A percentile compares a stretch with the other conserved stretches of the same genome.
phyloP scores from a whole-genome alignment of 108 stramenopile genomes.

The Stephanodiscus minutulus region DNA sequence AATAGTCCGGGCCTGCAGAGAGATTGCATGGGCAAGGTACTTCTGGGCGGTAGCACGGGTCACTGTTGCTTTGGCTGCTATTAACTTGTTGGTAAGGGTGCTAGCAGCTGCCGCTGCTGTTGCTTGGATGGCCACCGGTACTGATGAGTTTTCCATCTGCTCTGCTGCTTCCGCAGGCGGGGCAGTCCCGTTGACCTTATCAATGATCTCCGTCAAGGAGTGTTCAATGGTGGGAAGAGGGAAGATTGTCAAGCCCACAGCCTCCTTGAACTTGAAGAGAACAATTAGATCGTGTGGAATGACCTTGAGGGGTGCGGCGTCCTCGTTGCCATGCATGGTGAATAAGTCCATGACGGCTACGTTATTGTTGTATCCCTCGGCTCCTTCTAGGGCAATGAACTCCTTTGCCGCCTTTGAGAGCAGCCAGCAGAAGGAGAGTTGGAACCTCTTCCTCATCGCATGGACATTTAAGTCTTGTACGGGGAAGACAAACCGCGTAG shows the following conservation, averaged over 20 bases:
- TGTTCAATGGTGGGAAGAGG: background rate
- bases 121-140: no score
- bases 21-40: no score
- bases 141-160: no score
- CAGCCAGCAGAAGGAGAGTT: constrained; percentile 8
- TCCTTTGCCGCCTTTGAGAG: background rate
- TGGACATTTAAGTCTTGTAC: background rate
- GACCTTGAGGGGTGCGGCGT: background rate
- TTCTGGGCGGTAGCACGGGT: no score
- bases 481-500: background rate
- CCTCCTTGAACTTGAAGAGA: background rate
- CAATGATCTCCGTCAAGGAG: background rate
- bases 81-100: no score
- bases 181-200: background rate
- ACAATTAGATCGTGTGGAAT: background rate
- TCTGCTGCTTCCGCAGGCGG: background rate
- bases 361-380: background rate
- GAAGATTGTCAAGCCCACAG: background rate
- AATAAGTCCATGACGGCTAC: constrained; percentile 5
- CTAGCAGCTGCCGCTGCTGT: no score
- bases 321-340: constrained; percentile 1
- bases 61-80: no score
- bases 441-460: background rate
- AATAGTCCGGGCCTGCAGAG: no score
- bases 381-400: constrained; percentile 3